Conservation (phyloP, 1,284 basidiomycete species). For the Kwoniella shivajii region DNA sequence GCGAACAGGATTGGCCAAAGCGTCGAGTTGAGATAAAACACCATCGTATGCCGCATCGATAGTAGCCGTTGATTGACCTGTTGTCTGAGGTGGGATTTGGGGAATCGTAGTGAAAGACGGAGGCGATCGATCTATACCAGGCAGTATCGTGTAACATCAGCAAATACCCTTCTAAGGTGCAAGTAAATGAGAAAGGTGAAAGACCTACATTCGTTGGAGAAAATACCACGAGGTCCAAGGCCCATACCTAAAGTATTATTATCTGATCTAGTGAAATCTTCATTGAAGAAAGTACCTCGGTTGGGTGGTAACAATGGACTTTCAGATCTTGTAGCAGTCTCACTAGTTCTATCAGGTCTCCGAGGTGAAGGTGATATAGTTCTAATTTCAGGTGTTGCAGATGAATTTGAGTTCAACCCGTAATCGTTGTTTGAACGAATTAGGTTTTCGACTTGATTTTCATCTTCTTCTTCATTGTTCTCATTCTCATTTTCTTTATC, state of each 20-base stretch:
- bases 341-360: conserved; percentile 7
- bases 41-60: conserved; percentile 46
- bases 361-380: conserved; percentile 47
- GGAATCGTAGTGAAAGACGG: neutral
- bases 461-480: conserved; percentile 16
- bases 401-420: neutral
- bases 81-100: conserved; percentile 23
- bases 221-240: conserved; percentile 8
- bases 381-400: conserved; percentile 30
- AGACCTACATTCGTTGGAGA: neutral
- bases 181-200: neutral
- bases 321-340: neutral
- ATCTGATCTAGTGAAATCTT: neutral
- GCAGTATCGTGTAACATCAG: neutral
- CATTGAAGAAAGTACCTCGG: conserved; percentile 16
- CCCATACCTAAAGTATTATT: neutral
- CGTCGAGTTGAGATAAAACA: conserved; percentile 43
- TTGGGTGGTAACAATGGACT: conserved; percentile 21
- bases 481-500: neutral
- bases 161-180: neutral
- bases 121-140: neutral
- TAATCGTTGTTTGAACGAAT: conserved; percentile 14
- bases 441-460: conserved; percentile 25
- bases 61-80: conserved; percentile 32
- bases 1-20: conserved; percentile 24